Base-by-base conservation (phyloP, 176 grass and related monocot species). In the Alloteropsis semialata region DNA sequence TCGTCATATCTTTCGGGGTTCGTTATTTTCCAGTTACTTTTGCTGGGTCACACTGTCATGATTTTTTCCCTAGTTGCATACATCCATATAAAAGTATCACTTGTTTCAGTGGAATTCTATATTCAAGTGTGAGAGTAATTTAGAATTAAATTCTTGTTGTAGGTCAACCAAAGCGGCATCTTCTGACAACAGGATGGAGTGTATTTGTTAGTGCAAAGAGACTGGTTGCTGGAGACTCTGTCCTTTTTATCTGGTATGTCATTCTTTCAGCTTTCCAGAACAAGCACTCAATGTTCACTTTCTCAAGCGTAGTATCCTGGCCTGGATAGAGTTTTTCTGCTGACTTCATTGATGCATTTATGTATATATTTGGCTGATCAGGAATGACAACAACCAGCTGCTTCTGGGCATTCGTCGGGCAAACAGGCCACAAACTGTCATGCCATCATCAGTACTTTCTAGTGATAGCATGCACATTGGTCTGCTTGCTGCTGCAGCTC, bases 381-480 rank as follows among this genome's bases (percentile, higher is more conserved):
- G 96, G 96, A 95, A 98, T 77, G 96, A 98, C 67, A 95, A 86
- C 43, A 98, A 93, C 75, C 96, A 98, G 76, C 72, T 98, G 71
- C 92, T 98, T 84, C 74, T 98, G 62, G 95, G 96, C 38, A 95
- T 98, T 84, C 88, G 96, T 27, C 96, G 84, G 57, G 96, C 92
- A 88, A 95, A 88, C 81, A 88, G 96, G 77, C 89, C 82, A 36
- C 96, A 93, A 84, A 95, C 96, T 0, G 75, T 98, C 17, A 91
- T 98, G 96, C 96, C 96, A 88, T 98, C 96, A 64, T 95, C 96
- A 21, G 96, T 98, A 51, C 68, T 98, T 44, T 98, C 96, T 82
- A 98, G 96, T 88, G 96, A 98, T 84, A 98, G 96, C 84, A 98
- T 98, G 90, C 96, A 98, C 70, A 97, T 98, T 73, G 96, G 96